Evolutionary conservation across 2,329 filamentous ascomycete genomes (phyloP).

Genomic region (Dothiorella sarmentorum): DNA sequence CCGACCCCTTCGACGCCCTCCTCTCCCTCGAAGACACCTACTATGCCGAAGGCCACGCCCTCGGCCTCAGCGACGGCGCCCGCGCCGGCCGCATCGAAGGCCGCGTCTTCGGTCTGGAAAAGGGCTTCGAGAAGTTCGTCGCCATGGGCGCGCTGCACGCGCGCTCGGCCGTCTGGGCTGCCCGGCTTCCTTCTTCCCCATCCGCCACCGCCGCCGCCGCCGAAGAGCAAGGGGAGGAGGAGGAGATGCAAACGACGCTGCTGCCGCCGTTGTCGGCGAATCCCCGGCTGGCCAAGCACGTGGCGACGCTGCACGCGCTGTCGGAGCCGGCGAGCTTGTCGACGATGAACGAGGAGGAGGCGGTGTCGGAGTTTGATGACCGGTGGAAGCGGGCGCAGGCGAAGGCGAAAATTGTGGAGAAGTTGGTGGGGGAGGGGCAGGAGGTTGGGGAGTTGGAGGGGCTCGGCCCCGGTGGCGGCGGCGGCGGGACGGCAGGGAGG

Average conservation of each 20-base stretch:
- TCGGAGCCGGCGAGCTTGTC: slow-evolving; percentile 75
- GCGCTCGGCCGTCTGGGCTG: slow-evolving; percentile 78
- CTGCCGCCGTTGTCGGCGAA: slow-evolving; percentile 54
- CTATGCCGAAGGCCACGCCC: slow-evolving; percentile 76
- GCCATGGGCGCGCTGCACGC: slow-evolving; percentile 77
- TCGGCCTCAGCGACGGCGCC: slow-evolving; percentile 72
- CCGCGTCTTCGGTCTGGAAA: slow-evolving; percentile 83
- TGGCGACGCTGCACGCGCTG: slow-evolving; percentile 70
- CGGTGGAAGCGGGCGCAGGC: slow-evolving; percentile 76
- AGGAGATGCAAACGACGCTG: not conserved
- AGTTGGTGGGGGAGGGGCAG: slow-evolving; percentile 46
- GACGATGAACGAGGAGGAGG: slow-evolving; percentile 81
- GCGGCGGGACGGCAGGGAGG: no score
- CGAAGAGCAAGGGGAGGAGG: not conserved
- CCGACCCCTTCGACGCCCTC: slow-evolving; percentile 54
- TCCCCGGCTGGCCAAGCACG: slow-evolving; percentile 69
- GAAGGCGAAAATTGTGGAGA: slow-evolving; percentile 82
- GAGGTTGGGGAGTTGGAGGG: not conserved
- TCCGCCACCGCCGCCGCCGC: not conserved
- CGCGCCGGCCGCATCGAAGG: slow-evolving; percentile 81
- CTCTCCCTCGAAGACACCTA: slow-evolving; percentile 64
- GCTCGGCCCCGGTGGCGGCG: no score
- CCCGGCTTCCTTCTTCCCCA: slow-evolving; percentile 52
- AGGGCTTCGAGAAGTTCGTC: slow-evolving; percentile 88
- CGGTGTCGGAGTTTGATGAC: slow-evolving; percentile 89